Percentiles rank a stretch among this genome's conserved stretches.
These are phyloP conservation scores for Aspergillus niger DNA, from an alignment of 2,329 filamentous ascomycete species.

Conservation along the genomic window DNA sequence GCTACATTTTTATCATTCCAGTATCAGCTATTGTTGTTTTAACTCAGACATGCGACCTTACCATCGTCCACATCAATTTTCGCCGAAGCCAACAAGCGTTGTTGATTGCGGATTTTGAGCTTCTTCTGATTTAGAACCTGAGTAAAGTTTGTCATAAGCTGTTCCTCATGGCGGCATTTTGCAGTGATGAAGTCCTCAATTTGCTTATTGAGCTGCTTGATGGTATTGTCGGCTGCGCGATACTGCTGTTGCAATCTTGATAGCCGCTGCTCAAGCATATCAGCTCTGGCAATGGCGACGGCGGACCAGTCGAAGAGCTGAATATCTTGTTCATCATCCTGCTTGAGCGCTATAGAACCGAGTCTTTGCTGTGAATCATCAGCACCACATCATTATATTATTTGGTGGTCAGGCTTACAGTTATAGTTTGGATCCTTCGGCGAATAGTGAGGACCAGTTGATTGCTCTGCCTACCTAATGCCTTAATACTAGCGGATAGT, in stretches of 20 bases:
- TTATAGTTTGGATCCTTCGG: slow-evolving; percentile 53
- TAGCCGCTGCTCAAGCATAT: slow-evolving; percentile 46
- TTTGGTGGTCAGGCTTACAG: slow-evolving; percentile 29
- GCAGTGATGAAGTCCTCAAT: slow-evolving; percentile 59
- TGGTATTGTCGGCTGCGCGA: slow-evolving; percentile 51
- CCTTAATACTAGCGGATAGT: slow-evolving; percentile 32
- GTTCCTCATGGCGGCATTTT: slow-evolving; percentile 59
- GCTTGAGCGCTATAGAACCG: slow-evolving; percentile 54
- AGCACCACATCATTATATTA: slow-evolving; percentile 12
- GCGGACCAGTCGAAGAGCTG: slow-evolving; percentile 60
- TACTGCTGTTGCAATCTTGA: slow-evolving; percentile 43
- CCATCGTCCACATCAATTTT: slow-evolving; percentile 46
- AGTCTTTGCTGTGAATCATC: slow-evolving; percentile 50
- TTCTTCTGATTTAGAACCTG: slow-evolving; percentile 65
- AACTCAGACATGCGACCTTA: slow-evolving; percentile 19
- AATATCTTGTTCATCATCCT: slow-evolving; percentile 57
- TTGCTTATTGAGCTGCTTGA: slow-evolving; percentile 55
- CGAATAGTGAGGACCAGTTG: slow-evolving; percentile 44
- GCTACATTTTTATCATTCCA: slow-evolving; percentile 20
- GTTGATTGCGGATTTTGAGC: slow-evolving; percentile 64
- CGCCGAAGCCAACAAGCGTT: slow-evolving; percentile 55
- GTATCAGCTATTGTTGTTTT: neutral
- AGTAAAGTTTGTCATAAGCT: slow-evolving; percentile 60
- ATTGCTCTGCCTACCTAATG: slow-evolving; percentile 30
- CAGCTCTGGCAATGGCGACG: slow-evolving; percentile 49